These are phyloP conservation scores for Wickerhamiella kurtzmanii DNA, from an alignment of 805 yeast species.

Conservation along the genomic window DNA sequence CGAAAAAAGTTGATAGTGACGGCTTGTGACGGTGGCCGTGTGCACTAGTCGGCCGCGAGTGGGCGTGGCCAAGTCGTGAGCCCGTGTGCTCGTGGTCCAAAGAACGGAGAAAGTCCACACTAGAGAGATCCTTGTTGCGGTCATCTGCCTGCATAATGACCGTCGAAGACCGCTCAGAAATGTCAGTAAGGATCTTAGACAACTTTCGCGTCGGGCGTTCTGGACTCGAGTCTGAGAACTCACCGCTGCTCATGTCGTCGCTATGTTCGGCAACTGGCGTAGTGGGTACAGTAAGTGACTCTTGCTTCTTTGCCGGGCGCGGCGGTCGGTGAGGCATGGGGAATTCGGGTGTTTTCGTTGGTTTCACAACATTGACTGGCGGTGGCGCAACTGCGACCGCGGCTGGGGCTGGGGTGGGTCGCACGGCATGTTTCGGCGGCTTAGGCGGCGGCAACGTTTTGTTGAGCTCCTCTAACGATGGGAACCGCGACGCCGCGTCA, in stretches of 20 bases:
- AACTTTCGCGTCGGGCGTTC: conserved; percentile 19
- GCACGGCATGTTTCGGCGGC: conserved; percentile 1
- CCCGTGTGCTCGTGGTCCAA: conserved; percentile 18
- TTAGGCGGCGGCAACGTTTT: not conserved
- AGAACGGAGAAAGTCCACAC: conserved; percentile 27
- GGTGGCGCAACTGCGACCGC: not conserved
- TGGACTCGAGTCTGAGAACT: conserved; percentile 9
- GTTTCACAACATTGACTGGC: conserved; percentile 2
- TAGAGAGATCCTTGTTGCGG: conserved; percentile 23
- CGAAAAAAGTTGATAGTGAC: conserved; percentile 1
- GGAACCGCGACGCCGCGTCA: conserved; percentile 21
- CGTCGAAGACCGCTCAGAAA: conserved; percentile 23
- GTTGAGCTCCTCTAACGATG: conserved; percentile 26
- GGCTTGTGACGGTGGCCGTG: conserved; percentile 1
- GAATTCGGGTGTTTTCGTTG: not conserved
- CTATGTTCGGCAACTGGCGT: not conserved
- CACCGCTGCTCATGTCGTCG: conserved; percentile 4
- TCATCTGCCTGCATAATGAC: conserved; percentile 22
- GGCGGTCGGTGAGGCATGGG: conserved; percentile 6
- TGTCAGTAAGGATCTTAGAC: conserved; percentile 25
- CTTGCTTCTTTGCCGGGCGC: not conserved
- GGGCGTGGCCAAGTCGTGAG: not conserved
- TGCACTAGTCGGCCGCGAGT: conserved; percentile 1
- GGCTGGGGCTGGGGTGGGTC: conserved; percentile 1
- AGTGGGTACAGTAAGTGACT: not conserved